Conservation (phyloP, 2,329 filamentous ascomycete species). For the Leptoxyphium fumago region DNA sequence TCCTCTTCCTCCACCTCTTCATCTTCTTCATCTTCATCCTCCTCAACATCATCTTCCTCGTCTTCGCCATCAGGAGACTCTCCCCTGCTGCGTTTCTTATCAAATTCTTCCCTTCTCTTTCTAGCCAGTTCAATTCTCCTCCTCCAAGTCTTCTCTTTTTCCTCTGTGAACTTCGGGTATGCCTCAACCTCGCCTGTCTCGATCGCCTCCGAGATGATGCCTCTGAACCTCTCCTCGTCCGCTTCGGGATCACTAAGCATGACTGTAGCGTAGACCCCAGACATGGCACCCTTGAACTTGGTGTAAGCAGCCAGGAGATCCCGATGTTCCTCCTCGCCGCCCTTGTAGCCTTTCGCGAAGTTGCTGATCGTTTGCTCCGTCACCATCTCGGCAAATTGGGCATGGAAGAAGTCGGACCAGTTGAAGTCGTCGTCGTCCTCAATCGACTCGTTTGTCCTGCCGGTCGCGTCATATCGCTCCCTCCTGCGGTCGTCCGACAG, state of each 20-base stretch:
- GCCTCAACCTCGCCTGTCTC: constrained; percentile 48
- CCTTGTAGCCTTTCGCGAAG: constrained; percentile 67
- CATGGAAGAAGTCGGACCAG: constrained; percentile 80
- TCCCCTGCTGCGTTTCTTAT: constrained; percentile 19
- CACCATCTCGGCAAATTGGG: constrained; percentile 66
- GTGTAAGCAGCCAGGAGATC: constrained; percentile 68
- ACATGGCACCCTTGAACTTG: constrained; percentile 58
- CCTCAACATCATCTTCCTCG: constrained; percentile 37
- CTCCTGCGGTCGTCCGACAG: constrained; percentile 72
- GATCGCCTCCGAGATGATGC: constrained; percentile 71
- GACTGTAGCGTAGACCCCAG: constrained; percentile 61
- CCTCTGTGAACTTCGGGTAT: constrained; percentile 56
- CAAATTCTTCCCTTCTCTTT: constrained; percentile 50
- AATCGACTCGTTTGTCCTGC: constrained; percentile 72
- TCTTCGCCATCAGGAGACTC: background rate
- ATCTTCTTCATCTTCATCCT: constrained; percentile 41
- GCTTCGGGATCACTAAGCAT: constrained; percentile 75
- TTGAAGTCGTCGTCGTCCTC: constrained; percentile 59
- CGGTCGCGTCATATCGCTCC: constrained; percentile 76
- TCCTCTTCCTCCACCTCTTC: constrained; percentile 43
- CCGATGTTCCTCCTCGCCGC: constrained; percentile 67
- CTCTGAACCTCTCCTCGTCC: constrained; percentile 74
- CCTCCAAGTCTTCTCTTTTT: constrained; percentile 26
- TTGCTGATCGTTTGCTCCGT: constrained; percentile 59
- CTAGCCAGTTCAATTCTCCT: constrained; percentile 42